Evolutionary conservation across 768 basidiomycete genomes (phyloP), one percentile per base, ranked within the genome.

Genomic region (Amanita muscaria): DNA sequence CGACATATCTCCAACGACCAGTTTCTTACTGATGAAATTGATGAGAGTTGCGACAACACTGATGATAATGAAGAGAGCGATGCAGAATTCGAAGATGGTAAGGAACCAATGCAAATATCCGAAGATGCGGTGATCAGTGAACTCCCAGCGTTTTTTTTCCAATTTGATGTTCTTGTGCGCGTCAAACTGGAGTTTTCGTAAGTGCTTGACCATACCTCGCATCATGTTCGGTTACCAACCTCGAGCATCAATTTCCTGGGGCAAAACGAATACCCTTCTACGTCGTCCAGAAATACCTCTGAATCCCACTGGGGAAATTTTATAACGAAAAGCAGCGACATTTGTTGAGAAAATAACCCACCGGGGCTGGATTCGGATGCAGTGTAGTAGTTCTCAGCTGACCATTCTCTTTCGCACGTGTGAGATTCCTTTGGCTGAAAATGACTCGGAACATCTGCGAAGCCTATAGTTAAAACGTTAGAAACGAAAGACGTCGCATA

Each of bases 361-460:
- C 43, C n/a, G 43, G 43, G 14, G 43, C 22, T 10, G 14, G 4
- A 27, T 37, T 24, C 14, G 43, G 34, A 29, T 27, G 43, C 18
- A 44, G 15, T 6, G 43, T 44, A 14, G 3, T 12, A 16, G 5
- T 8, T 15, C 29, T 36, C 8, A 44, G 32, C 16, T 11, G 40
- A 16, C 25, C 46, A 14, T 36, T 16, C 2, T 21, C 18, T 2
- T 2, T 2, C 5, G 33, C 12, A 25, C 43, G 43, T 8, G 12
- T 25, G 10, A 36, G 43, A 21, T 16, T 25, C 9, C 36, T 22
- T n/a, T 35, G 34, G 9, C 15, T 36, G 33, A 44, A 44, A 25
- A 44, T 44, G 11, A 36, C 43, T 16, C 25, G 35, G 5, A 44
- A 18, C 33, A 44, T 34, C 43, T 44, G 24, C 24, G 12, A 27